Conservation (phyloP, 345 rosid species). For the Litchi chinensis region DNA sequence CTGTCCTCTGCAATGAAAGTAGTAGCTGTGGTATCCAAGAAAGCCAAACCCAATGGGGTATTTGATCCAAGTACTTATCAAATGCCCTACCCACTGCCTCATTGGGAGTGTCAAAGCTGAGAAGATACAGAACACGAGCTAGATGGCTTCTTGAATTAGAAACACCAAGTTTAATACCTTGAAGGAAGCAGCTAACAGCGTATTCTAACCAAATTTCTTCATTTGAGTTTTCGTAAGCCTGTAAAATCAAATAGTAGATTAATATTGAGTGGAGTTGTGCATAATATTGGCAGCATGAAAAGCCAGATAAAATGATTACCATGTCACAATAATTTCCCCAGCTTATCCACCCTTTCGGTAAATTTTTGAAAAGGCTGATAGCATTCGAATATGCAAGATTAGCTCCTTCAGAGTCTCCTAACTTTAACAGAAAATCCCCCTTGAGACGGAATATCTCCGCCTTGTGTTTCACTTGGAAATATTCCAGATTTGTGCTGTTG, state of each 20-base stretch:
- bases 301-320: conserved; percentile 51
- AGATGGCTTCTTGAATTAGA: conserved; percentile 95
- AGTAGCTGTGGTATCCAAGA: conserved; percentile 96
- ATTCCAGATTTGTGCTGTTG: conserved; percentile 88
- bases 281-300: conserved; percentile 8
- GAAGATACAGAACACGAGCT: conserved; percentile 94
- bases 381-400: conserved; percentile 85
- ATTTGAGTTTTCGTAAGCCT: conserved; percentile 84
- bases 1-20: conserved; percentile 96
- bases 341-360: conserved; percentile 99
- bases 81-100: conserved; percentile 96
- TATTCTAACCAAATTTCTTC: conserved; percentile 98
- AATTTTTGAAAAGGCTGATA: conserved; percentile 78
- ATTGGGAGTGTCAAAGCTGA: conserved; percentile 90
- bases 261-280: background rate
- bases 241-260: conserved; percentile 32
- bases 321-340: conserved; percentile 98
- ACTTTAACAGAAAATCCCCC: conserved; percentile 81
- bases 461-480: conserved; percentile 80
- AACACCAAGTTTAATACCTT: conserved; percentile 93
- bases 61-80: conserved; percentile 91
- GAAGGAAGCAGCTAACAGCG: conserved; percentile 98
- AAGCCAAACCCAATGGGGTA: conserved; percentile 99
- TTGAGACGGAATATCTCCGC: conserved; percentile 87
- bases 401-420: conserved; percentile 81